These are phyloP conservation scores for Volvox africanus DNA, from an alignment of 139 green algal species.

Conservation along the genomic window DNA sequence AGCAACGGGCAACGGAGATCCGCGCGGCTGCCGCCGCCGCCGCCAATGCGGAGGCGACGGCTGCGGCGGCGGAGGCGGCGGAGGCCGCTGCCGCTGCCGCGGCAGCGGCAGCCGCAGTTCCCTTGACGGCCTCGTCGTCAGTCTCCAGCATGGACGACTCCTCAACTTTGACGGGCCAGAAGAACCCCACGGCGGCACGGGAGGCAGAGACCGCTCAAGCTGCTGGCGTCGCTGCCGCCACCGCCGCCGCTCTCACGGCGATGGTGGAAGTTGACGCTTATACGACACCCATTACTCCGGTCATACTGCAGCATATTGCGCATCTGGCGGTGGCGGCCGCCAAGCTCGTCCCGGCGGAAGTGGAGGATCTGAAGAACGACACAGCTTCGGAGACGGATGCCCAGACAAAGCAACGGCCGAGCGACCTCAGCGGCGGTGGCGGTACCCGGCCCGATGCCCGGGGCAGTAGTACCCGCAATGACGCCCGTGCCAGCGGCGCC, in stretches of 20 bases:
- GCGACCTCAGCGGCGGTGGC: neutral
- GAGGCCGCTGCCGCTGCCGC: neutral
- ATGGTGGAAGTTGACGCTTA: neutral
- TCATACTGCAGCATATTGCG: neutral
- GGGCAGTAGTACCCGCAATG: neutral
- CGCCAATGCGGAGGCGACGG: neutral
- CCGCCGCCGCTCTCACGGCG: neutral
- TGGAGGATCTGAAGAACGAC: neutral
- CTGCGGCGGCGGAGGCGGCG: neutral
- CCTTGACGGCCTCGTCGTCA: neutral
- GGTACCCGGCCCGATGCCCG: neutral
- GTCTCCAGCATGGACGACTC: neutral
- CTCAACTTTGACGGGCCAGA: neutral
- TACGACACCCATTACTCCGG: slow-evolving; percentile 4
- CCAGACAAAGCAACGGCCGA: neutral
- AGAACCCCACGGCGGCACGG: neutral
- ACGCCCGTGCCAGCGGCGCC: neutral
- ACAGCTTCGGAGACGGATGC: neutral
- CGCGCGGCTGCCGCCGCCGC: neutral
- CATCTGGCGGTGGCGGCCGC: slow-evolving; percentile 1
- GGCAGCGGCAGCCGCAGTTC: neutral
- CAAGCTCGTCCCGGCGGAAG: slow-evolving; percentile 5
- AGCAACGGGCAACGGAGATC: slow-evolving; percentile 16
- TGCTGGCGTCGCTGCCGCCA: neutral
- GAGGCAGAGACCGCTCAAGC: neutral